Evolutionary conservation across 2,329 filamentous ascomycete genomes (phyloP), one percentile per base, ranked within the genome.

Genomic region (Stagonosporopsis chrysanthemi): DNA sequence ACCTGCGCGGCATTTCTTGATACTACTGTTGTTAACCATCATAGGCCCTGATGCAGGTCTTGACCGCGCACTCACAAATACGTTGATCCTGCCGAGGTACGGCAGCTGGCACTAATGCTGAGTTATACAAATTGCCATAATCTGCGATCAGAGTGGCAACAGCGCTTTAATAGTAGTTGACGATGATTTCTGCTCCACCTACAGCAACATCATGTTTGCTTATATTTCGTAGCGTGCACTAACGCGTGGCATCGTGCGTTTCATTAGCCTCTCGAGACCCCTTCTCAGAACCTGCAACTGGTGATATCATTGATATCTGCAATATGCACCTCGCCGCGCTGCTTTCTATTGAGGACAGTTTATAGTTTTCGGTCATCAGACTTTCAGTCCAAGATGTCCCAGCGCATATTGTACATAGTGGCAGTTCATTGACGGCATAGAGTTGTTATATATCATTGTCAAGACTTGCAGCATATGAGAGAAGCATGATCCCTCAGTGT

Each of bases 1-100:
- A 46, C 22, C 42, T 51, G 22, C 42, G 41, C 9, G 36, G 35
- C 42, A 51, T 51, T 14, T 15, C 19, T 29, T 46, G 42, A 17
- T n/a, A 7, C 9, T 35, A n/a, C 14, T 22, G 33, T 46, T 15
- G 39, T 31, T 12, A 31, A 7, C 11, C 29, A 14, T 9, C 29
- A 4, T 2, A 31, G 7, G 29, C 4, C 9, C 29, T 14, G 29
- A 4, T 11, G 12, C 29, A 7, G 29, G 29, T 31, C 3, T 11
- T 31, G 12, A 31, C 7, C 5, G 29, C 29, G 29, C 12, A 31
- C 29, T 31, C 7, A 31, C 29, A 12, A 7, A 31, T 11, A 2
- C 9, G 8, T 6, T 14, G 6, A 9, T 31, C 29, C 8, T 9
- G 11, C 24, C 24, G 6, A 6, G 8, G 24, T 26, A 26, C 8